Evolutionary conservation across 306 rosid genomes (phyloP), one percentile per base, ranked within the genome.

Genomic region (Crotalaria pallida): DNA sequence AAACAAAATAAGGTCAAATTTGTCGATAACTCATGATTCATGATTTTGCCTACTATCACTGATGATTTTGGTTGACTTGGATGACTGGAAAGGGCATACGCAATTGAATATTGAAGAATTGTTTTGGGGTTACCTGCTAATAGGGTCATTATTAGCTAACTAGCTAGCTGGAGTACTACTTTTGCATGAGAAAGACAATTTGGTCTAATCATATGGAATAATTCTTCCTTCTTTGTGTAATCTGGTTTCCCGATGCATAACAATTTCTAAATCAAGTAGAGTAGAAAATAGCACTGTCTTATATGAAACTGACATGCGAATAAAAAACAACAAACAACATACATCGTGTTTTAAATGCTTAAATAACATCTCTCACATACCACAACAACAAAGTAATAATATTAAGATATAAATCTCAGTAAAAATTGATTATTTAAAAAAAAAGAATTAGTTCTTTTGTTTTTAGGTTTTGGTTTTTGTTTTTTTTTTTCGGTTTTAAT

Each of bases 111-210:
- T 44, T 69, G 59, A 72, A 66, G 71, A 58, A 74, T 56, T 82
- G 80, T 69, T 69, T 64, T 77, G 58, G 57, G 31, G 64, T 48
- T 63, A 78, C 83, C 55, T 69, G 64, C 76, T 73, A 50, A 66
- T 75, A 69, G 69, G 78, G 75, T 19, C n/a, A n/a, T n/a, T 26
- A 77, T 77, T 77, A 17, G 74, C 78, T 33, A 68, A 23, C 66
- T 76, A 60, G 65, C 62, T 49, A 62, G 36, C 1, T 31, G 6
- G 65, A 48, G n/a, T 60, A 43, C 21, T 24, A 38, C 83, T 78
- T 78, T 78, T 74, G 72, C 29, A 3, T 69, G 83, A 58, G 83
- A 82, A 82, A 64, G 86, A 74, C 86, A 82, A 74, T 64, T 3
- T 58, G 64, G 58, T 74, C 86, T 64, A 73, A 64, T 82, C 83